Conservation (phyloP, 2,329 filamentous ascomycete species). For the Metarhizium brunneum region DNA sequence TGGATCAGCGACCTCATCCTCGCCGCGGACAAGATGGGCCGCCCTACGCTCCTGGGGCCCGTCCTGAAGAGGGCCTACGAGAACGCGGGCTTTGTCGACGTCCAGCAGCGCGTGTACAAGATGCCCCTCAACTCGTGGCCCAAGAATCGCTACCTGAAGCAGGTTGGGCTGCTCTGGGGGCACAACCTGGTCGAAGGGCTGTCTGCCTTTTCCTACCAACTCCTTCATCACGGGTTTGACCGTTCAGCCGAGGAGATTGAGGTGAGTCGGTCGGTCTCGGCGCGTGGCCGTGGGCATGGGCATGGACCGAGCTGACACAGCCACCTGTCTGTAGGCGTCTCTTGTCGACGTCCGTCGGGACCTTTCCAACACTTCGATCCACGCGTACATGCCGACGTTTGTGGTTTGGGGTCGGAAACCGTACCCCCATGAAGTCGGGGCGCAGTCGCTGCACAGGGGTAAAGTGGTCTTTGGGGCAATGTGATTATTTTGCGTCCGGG, state of each 20-base stretch:
- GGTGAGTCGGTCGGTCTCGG: not conserved
- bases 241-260: not conserved
- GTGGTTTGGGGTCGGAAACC: not conserved
- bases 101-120: conserved; percentile 18
- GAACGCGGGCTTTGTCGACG: conserved; percentile 21
- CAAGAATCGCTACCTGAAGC: conserved; percentile 18
- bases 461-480: too few relatives aligned
- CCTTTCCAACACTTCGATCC: not conserved
- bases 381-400: not conserved
- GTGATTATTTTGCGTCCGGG: too few relatives aligned
- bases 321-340: not conserved
- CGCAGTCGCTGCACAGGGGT: too few relatives aligned
- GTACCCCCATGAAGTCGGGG: not conserved
- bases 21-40: conserved; percentile 8
- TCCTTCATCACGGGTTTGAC: not conserved
- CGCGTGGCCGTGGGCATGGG: too few relatives aligned
- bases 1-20: conserved; percentile 30
- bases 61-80: conserved; percentile 15
- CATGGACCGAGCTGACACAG: not conserved
- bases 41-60: conserved; percentile 13
- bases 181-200: not conserved
- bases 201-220: not conserved
- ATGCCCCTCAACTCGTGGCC: conserved; percentile 22
- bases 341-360: not conserved
- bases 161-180: conserved; percentile 13